phyloP scores from a whole-genome alignment of 2,329 filamentous ascomycete species.

The Sarocladiaceae sp. region DNA sequence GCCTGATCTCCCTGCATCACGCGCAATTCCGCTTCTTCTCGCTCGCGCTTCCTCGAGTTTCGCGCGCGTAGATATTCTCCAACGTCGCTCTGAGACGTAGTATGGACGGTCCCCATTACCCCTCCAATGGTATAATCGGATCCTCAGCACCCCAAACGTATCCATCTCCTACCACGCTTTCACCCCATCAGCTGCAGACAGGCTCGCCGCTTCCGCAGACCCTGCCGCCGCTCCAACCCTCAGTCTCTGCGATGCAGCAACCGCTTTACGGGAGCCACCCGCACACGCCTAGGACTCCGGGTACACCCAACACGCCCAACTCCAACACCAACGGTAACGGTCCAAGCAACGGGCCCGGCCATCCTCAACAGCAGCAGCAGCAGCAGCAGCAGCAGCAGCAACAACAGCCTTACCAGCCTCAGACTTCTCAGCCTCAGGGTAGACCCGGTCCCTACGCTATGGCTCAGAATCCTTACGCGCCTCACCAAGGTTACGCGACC shows the following conservation, averaged over 20 bases:
- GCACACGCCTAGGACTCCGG: constrained; percentile 58
- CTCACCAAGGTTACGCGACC: constrained; percentile 49
- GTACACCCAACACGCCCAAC: constrained; percentile 59
- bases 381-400: neutral
- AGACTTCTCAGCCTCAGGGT: constrained; percentile 42
- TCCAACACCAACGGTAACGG: constrained; percentile 23
- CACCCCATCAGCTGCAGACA: constrained; percentile 47
- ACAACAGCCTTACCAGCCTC: constrained; percentile 42
- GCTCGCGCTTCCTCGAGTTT: constrained; percentile 7
- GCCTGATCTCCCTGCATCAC: constrained; percentile 14
- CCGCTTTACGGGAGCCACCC: constrained; percentile 51
- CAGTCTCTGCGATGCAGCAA: constrained; percentile 35
- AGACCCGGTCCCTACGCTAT: constrained; percentile 50
- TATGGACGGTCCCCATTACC: constrained; percentile 53
- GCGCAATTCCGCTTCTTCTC: constrained; percentile 15
- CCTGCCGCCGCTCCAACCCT: constrained; percentile 50
- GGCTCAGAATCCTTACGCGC: constrained; percentile 48
- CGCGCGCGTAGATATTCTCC: constrained; percentile 6
- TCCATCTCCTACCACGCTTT: constrained; percentile 47
- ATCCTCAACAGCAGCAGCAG: constrained; percentile 11
- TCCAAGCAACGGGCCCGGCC: constrained; percentile 10
- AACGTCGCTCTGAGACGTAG: constrained; percentile 27
- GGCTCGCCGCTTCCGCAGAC: constrained; percentile 47
- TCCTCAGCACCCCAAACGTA: constrained; percentile 44
- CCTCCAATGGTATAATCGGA: constrained; percentile 53